These are phyloP conservation scores for Miamiensis avidus DNA, from an alignment of 169 alveolate species.

Conservation along the genomic window DNA sequence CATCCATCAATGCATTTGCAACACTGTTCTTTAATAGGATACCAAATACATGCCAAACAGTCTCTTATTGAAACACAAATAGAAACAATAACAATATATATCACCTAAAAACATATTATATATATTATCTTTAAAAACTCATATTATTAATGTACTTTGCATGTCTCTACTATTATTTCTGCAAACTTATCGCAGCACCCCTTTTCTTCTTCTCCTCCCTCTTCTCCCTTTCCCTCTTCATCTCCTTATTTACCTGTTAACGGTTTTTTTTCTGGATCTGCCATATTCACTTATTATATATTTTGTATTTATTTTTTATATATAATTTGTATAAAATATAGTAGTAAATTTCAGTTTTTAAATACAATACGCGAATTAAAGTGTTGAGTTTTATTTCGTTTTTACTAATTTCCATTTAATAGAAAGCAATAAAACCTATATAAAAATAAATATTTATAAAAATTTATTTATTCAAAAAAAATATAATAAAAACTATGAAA, in stretches of 20 bases:
- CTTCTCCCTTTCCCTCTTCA: constrained; percentile 35
- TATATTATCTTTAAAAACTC: background rate
- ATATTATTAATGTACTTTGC: constrained; percentile 20
- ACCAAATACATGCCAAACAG: constrained; percentile 45
- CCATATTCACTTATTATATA: too few species aligned
- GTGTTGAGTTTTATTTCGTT: too few species aligned
- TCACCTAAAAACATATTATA: constrained; percentile 1
- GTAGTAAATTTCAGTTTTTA: too few species aligned
- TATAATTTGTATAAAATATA: too few species aligned
- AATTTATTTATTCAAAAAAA: too few species aligned
- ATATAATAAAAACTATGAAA: too few species aligned
- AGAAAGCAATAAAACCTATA: too few species aligned
- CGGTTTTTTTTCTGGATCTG: constrained; percentile 20
- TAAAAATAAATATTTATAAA: too few species aligned
- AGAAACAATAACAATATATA: constrained; percentile 19
- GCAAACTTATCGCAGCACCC: constrained; percentile 46
- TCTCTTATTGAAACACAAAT: constrained; percentile 26
- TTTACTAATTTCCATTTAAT: too few species aligned
- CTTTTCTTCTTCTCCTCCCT: constrained; percentile 36
- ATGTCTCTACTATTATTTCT: constrained; percentile 28
- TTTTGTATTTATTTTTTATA: too few species aligned
- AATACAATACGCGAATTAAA: too few species aligned
- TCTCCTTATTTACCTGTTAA: constrained; percentile 21
- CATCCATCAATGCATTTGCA: constrained; percentile 49
- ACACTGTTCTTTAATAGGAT: constrained; percentile 48